Evolutionary conservation across 2,329 filamentous ascomycete species (phyloP).

Genomic region (Tothia fuscella): DNA sequence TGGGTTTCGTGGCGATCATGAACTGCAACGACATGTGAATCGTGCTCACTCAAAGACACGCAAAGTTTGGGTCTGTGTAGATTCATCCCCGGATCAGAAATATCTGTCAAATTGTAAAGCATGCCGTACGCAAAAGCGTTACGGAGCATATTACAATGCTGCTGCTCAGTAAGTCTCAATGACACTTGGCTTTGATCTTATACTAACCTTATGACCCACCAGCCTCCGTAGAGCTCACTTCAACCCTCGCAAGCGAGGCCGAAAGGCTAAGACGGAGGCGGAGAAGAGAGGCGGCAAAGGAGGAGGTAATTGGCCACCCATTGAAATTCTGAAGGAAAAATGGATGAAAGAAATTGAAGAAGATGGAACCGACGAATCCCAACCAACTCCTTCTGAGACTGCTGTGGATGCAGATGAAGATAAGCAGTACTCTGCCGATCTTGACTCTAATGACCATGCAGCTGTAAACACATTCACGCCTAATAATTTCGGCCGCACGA

Average conservation of each 20-base stretch:
- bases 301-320: constrained; percentile 48
- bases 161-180: constrained; percentile 51
- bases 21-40: constrained; percentile 44
- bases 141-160: constrained; percentile 89
- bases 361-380: constrained; percentile 4
- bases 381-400: too few relatives aligned
- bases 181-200: background rate
- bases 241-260: constrained; percentile 51
- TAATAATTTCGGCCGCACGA: too few relatives aligned
- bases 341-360: constrained; percentile 48
- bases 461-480: too few relatives aligned
- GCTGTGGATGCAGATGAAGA: too few relatives aligned
- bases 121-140: constrained; percentile 64
- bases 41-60: constrained; percentile 52
- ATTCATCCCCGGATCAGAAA: constrained; percentile 34
- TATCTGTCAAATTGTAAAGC: constrained; percentile 74
- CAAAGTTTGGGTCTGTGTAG: constrained; percentile 52
- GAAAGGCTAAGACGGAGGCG: constrained; percentile 42
- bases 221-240: constrained; percentile 73
- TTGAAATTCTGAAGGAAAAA: constrained; percentile 45
- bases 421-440: too few relatives aligned
- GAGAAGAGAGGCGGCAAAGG: constrained; percentile 50
- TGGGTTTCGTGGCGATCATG: constrained; percentile 79
- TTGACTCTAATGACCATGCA: too few relatives aligned
- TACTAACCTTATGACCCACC: constrained; percentile 2